Percentiles rank a stretch among this genome's conserved stretches.
These are phyloP conservation scores for Cryphonectria radicalis DNA, from an alignment of 2,329 filamentous ascomycete genomes.

Conservation along the genomic window DNA sequence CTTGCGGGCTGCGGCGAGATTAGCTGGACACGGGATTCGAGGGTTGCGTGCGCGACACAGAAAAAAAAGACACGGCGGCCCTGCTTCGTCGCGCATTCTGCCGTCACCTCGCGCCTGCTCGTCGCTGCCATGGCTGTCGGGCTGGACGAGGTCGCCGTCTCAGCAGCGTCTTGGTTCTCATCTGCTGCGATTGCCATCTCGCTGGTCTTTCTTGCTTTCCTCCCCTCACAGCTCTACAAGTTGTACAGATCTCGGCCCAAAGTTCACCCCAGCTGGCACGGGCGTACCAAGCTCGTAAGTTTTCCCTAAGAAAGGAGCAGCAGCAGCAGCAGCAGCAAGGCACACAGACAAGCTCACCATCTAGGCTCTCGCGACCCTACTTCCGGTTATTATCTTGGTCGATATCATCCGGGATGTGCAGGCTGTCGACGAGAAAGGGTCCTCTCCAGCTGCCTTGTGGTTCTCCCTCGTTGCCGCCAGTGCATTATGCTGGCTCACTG, in stretches of 20 bases:
- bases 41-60: not conserved
- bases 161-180: not conserved
- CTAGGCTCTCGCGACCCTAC: not conserved
- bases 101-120: too few species aligned
- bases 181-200: not conserved
- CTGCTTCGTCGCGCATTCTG: not conserved
- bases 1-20: not conserved
- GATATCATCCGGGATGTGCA: not conserved
- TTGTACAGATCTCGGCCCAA: constrained; percentile 15
- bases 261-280: constrained; percentile 20
- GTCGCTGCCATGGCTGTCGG: not conserved
- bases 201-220: constrained; percentile 11
- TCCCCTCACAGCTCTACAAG: constrained; percentile 8
- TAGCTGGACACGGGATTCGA: not conserved
- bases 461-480: constrained; percentile 20
- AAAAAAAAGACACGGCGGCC: not conserved
- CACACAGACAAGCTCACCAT: not conserved
- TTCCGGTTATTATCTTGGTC: not conserved
- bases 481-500: constrained; percentile 26
- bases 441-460: not conserved
- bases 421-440: not conserved
- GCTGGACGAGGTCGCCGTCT: not conserved
- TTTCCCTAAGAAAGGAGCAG: not conserved
- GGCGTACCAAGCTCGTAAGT: constrained; percentile 14
- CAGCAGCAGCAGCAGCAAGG: not conserved